These are phyloP conservation scores for Podaxis rugospora DNA, from an alignment of 768 basidiomycete species.

Conservation along the genomic window DNA sequence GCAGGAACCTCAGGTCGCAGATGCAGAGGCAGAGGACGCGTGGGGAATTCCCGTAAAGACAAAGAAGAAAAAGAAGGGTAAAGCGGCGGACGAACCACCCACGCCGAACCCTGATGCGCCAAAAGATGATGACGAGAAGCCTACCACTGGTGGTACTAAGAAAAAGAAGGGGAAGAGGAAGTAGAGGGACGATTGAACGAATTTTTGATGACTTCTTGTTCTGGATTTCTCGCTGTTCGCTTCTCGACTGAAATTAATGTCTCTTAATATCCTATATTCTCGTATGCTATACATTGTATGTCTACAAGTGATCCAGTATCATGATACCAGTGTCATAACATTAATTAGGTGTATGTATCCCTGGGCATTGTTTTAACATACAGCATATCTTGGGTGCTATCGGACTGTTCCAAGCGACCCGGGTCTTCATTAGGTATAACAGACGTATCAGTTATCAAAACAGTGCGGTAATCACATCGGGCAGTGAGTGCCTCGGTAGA, in stretches of 20 bases:
- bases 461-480: no score
- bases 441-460: no score
- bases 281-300: neutral
- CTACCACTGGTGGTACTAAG: no score
- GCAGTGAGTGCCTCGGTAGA: no score
- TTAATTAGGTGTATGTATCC: no score
- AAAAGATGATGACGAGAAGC: no score
- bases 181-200: neutral
- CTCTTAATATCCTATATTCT: neutral
- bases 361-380: no score
- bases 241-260: neutral
- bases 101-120: no score
- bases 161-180: no score
- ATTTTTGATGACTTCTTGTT: neutral
- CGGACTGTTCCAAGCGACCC: no score
- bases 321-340: neutral
- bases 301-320: neutral
- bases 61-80: conserved; percentile 21
- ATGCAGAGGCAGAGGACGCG: neutral
- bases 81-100: neutral
- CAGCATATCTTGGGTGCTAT: no score
- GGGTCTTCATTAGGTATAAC: no score
- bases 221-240: neutral
- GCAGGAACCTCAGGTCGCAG: conserved; percentile 1
- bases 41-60: conserved; percentile 13